phyloP scores from a whole-genome alignment of 305 asterid species.

The Petunia hybrid region DNA sequence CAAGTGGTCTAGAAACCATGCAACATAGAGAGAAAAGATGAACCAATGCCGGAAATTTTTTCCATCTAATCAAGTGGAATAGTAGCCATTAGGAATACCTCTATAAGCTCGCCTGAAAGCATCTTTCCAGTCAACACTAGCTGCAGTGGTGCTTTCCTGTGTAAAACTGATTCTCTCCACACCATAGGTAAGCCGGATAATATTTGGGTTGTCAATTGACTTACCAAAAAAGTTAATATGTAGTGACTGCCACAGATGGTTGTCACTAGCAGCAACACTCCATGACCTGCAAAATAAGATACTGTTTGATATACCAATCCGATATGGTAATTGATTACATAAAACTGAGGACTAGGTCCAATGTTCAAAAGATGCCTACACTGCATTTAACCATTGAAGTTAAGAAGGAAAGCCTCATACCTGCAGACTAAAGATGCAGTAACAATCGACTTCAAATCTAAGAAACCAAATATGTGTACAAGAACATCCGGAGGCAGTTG shows the following conservation, averaged over 20 bases:
- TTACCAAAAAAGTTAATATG: slow-evolving; percentile 49
- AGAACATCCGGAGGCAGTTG: slow-evolving; percentile 79
- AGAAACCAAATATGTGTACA: slow-evolving; percentile 65
- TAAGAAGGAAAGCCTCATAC: slow-evolving; percentile 43
- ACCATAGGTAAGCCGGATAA: slow-evolving; percentile 20
- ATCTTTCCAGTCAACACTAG: slow-evolving; percentile 51
- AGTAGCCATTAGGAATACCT: slow-evolving; percentile 45
- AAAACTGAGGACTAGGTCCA: slow-evolving; percentile 10
- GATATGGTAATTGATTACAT: slow-evolving; percentile 18
- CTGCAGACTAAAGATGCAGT: slow-evolving; percentile 76
- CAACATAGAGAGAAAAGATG: neutral
- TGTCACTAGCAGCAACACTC: slow-evolving; percentile 70
- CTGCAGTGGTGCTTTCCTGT: slow-evolving; percentile 29
- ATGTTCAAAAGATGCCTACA: slow-evolving; percentile 18
- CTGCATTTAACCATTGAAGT: slow-evolving; percentile 11
- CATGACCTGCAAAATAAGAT: slow-evolving; percentile 60
- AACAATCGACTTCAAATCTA: slow-evolving; percentile 72
- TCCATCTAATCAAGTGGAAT: neutral
- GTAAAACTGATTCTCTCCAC: slow-evolving; percentile 26
- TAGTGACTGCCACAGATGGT: slow-evolving; percentile 66
- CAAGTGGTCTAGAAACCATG: neutral
- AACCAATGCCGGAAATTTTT: neutral
- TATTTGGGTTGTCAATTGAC: slow-evolving; percentile 32
- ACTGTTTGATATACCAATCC: slow-evolving; percentile 9
- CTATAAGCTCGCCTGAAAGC: slow-evolving; percentile 54